Evolutionary conservation across 1,139 yeast genomes (phyloP).

Genomic region (Yamadazyma membranifaciens): DNA sequence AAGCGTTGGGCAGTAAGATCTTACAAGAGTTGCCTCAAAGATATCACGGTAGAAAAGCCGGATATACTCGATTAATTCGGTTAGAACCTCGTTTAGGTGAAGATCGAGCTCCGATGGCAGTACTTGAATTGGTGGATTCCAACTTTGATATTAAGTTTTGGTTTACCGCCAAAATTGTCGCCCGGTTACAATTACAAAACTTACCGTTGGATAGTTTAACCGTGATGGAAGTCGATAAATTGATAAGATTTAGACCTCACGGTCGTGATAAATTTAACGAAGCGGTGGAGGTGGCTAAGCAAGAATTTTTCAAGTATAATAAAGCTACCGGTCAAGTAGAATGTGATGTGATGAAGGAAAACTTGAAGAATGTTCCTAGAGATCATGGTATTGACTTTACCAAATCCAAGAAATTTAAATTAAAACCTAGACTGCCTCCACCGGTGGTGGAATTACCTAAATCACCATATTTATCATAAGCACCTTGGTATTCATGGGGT

Average conservation of each 20-base stretch:
- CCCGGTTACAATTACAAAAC: constrained; percentile 69
- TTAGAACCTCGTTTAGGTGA: constrained; percentile 82
- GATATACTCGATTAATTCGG: constrained; percentile 82
- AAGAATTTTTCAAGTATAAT: constrained; percentile 47
- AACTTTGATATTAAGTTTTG: constrained; percentile 74
- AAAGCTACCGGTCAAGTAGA: constrained; percentile 25
- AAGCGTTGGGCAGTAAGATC: constrained; percentile 53
- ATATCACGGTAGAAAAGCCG: constrained; percentile 65
- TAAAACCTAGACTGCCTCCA: constrained; percentile 28
- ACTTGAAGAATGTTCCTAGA: constrained; percentile 35
- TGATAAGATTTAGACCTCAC: constrained; percentile 43
- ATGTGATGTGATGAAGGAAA: constrained; percentile 23
- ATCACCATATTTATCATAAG: constrained; percentile 28
- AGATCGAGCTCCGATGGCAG: constrained; percentile 89
- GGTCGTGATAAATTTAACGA: constrained; percentile 56
- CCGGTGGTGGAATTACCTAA: constrained; percentile 26
- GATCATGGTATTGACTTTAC: constrained; percentile 27
- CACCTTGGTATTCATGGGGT: too few relatives aligned
- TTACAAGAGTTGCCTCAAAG: constrained; percentile 63
- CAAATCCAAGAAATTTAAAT: constrained; percentile 36
- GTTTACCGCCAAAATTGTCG: constrained; percentile 76
- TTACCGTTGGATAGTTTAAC: constrained; percentile 63
- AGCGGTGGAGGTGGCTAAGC: constrained; percentile 66
- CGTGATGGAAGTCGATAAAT: constrained; percentile 51
- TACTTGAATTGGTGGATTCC: constrained; percentile 80